Conservation (phyloP, 2,329 filamentous ascomycete species). For the Fonsecaea monophora region DNA sequence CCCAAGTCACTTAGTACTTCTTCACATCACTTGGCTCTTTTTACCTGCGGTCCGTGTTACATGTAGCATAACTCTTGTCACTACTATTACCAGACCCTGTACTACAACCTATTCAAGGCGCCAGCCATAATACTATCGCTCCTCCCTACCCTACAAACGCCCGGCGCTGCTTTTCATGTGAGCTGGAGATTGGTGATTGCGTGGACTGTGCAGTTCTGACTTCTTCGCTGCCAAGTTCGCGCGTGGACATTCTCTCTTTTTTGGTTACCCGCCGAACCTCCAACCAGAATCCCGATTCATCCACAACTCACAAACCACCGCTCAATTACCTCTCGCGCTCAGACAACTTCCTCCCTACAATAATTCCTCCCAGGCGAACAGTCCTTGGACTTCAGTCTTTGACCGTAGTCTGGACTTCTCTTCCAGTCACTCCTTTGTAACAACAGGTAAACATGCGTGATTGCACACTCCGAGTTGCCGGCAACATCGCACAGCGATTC, state of each 20-base stretch:
- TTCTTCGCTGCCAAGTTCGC: not conserved
- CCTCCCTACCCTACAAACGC: not conserved
- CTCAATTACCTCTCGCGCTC: not conserved
- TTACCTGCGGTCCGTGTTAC: not conserved
- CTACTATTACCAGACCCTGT: not conserved
- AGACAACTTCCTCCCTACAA: not conserved
- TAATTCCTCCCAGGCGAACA: not conserved
- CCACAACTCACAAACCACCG: constrained; percentile 9
- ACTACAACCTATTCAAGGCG: not conserved
- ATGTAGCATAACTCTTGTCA: constrained; percentile 3
- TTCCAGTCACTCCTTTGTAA: constrained; percentile 37
- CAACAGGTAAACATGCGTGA: constrained; percentile 29
- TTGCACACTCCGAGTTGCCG: constrained; percentile 4
- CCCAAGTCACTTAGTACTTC: not conserved
- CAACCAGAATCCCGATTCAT: constrained; percentile 5
- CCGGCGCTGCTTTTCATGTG: not conserved
- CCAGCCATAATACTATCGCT: not conserved
- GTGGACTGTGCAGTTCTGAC: not conserved
- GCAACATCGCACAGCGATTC: not conserved
- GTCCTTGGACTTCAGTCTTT: constrained; percentile 1
- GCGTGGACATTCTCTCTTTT: not conserved
- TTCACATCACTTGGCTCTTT: not conserved
- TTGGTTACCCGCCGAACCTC: constrained; percentile 2
- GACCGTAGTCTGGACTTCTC: constrained; percentile 19
- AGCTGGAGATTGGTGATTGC: not conserved